Evolutionary conservation across 192 early-diverging fungal species (phyloP).

Genomic region (Linnemannia schmuckeri): DNA sequence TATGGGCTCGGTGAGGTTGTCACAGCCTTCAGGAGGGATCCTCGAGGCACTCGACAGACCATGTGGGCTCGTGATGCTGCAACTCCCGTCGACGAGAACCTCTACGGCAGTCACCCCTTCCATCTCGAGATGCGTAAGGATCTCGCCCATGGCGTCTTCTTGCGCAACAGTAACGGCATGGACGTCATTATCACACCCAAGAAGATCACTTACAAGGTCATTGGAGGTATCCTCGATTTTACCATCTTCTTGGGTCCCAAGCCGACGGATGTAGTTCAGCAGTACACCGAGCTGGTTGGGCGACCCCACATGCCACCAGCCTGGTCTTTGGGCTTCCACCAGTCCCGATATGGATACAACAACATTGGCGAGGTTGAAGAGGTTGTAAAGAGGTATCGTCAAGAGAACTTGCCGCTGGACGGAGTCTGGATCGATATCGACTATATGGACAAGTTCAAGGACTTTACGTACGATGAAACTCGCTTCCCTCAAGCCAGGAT

Average conservation of each 20-base stretch:
- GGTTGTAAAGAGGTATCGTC: conserved; percentile 66
- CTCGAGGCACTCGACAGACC: conserved; percentile 48
- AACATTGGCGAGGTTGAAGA: conserved; percentile 67
- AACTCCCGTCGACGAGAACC: conserved; percentile 63
- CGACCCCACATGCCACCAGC: conserved; percentile 71
- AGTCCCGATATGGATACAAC: conserved; percentile 74
- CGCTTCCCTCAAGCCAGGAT: conserved; percentile 69
- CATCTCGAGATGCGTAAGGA: conserved; percentile 73
- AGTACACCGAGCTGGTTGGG: conserved; percentile 76
- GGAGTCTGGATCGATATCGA: conserved; percentile 79
- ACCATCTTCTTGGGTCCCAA: conserved; percentile 72
- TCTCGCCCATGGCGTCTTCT: conserved; percentile 59
- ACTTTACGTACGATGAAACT: conserved; percentile 70
- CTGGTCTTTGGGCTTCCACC: conserved; percentile 75
- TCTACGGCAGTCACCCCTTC: conserved; percentile 75
- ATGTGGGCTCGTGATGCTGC: conserved; percentile 57
- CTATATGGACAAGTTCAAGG: conserved; percentile 75
- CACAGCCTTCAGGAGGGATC: conserved; percentile 65
- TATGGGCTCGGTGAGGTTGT: conserved; percentile 77
- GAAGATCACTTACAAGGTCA: conserved; percentile 71
- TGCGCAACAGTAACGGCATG: conserved; percentile 79
- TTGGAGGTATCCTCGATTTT: conserved; percentile 76
- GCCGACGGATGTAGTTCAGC: conserved; percentile 59
- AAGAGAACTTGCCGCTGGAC: conserved; percentile 72
- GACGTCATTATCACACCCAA: conserved; percentile 65